phyloP scores from a whole-genome alignment of 208 protist genomes.

The Crithidia expoeki region DNA sequence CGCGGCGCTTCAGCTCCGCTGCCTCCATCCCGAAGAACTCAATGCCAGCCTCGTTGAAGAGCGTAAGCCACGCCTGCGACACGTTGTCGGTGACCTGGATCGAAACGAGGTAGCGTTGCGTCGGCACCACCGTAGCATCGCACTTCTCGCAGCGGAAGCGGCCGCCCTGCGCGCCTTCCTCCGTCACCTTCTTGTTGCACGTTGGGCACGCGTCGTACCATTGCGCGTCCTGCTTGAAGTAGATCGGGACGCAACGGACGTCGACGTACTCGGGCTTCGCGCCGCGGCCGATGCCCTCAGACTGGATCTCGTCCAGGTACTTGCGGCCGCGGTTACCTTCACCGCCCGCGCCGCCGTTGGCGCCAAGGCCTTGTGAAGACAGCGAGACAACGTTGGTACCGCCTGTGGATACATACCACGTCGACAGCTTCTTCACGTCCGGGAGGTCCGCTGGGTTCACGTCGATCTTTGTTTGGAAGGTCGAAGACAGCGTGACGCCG shows the following conservation, averaged over 20 bases:
- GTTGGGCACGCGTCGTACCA: conserved; percentile 92
- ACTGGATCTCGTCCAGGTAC: conserved; percentile 84
- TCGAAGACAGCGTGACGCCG: conserved; percentile 83
- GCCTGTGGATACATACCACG: conserved; percentile 87
- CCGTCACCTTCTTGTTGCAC: conserved; percentile 92
- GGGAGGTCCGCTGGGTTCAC: conserved; percentile 72
- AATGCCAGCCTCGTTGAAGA: conserved; percentile 88
- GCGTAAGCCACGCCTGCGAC: conserved; percentile 90
- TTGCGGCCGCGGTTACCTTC: conserved; percentile 83
- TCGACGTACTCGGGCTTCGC: conserved; percentile 88
- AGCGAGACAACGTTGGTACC: conserved; percentile 81
- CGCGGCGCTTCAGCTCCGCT: conserved; percentile 75
- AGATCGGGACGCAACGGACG: conserved; percentile 88
- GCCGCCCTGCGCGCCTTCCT: conserved; percentile 75
- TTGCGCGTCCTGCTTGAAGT: conserved; percentile 91
- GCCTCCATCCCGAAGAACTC: conserved; percentile 91
- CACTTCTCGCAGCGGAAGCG: conserved; percentile 92
- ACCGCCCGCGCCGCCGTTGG: conserved; percentile 32
- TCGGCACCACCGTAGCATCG: conserved; percentile 69
- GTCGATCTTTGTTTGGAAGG: conserved; percentile 85
- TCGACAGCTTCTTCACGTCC: conserved; percentile 85
- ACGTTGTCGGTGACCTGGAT: conserved; percentile 90
- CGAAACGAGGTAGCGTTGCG: conserved; percentile 87
- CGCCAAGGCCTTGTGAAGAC: conserved; percentile 53
- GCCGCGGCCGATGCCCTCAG: conserved; percentile 76